A percentile compares a stretch with the other conserved stretches of the same genome.
phyloP scores from a whole-genome alignment of 495 filamentous ascomycete genomes.

The Podospora sp. region DNA sequence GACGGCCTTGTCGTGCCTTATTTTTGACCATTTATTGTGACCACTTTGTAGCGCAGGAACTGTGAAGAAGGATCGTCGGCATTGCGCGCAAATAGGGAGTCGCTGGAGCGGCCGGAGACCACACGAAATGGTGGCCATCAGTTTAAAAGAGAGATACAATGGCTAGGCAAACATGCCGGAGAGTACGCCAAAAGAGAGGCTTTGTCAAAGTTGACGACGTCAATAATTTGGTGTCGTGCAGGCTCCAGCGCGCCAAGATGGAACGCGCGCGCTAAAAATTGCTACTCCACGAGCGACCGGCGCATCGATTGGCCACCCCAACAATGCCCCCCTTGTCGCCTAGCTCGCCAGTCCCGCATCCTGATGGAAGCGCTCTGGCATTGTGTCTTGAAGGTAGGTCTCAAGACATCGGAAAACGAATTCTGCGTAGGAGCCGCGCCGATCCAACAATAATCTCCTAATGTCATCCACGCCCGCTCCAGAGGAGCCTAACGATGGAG shows the following conservation, averaged over 20 bases:
- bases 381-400: constrained; percentile 4
- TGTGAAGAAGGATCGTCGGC: constrained; percentile 56
- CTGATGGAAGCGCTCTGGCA: background rate
- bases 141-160: background rate
- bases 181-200: background rate
- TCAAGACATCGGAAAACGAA: background rate
- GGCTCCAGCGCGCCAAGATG: background rate
- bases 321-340: constrained; percentile 3
- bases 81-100: constrained; percentile 44
- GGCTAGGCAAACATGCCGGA: background rate
- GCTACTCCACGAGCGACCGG: background rate
- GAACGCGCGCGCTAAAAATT: background rate
- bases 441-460: constrained; percentile 2
- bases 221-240: background rate
- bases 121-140: constrained; percentile 30
- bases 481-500: constrained; percentile 30
- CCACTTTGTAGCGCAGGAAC: constrained; percentile 60
- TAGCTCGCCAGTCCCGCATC: background rate
- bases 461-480: constrained; percentile 24
- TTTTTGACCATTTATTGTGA: constrained; percentile 92
- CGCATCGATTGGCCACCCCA: background rate
- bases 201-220: background rate
- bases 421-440: background rate
- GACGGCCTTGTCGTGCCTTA: constrained; percentile 89
- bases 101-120: constrained; percentile 19